These are phyloP conservation scores for Linnemannia elongata DNA, from an alignment of 192 early-diverging fungal genomes.

Conservation along the genomic window DNA sequence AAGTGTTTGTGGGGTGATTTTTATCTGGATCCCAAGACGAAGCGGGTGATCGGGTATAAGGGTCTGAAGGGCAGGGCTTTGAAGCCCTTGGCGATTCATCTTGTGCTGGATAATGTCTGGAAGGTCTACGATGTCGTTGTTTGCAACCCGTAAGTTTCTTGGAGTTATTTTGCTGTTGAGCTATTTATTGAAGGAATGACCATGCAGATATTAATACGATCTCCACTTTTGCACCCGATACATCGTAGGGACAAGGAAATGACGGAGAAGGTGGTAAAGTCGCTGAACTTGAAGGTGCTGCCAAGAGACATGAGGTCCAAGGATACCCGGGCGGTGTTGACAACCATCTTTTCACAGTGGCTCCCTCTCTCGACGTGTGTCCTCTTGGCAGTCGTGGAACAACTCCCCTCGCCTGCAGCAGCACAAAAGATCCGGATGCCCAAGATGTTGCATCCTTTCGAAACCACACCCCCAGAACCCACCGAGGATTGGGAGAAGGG, in stretches of 20 bases:
- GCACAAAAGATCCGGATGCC: slow-evolving; percentile 89
- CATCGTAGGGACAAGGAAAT: slow-evolving; percentile 76
- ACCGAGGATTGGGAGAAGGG: slow-evolving; percentile 77
- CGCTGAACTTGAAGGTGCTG: slow-evolving; percentile 89
- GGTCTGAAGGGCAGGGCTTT: slow-evolving; percentile 83
- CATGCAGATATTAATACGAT: slow-evolving; percentile 7
- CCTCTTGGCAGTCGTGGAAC: slow-evolving; percentile 88
- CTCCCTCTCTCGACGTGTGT: slow-evolving; percentile 92
- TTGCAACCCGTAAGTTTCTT: slow-evolving; percentile 65
- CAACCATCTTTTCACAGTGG: slow-evolving; percentile 94
- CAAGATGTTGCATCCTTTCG: slow-evolving; percentile 76
- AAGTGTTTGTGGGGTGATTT: slow-evolving; percentile 97
- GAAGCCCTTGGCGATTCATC: slow-evolving; percentile 98
- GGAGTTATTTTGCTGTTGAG: not conserved
- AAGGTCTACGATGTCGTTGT: slow-evolving; percentile 89
- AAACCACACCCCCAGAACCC: slow-evolving; percentile 61
- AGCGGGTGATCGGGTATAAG: slow-evolving; percentile 89
- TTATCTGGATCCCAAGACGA: slow-evolving; percentile 96
- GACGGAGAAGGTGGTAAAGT: slow-evolving; percentile 92
- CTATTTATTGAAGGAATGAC: slow-evolving; percentile 11
- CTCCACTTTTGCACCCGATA: not conserved
- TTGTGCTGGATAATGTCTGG: slow-evolving; percentile 96
- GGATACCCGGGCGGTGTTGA: slow-evolving; percentile 80
- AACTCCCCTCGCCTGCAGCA: slow-evolving; percentile 85
- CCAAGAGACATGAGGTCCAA: slow-evolving; percentile 92